These are phyloP conservation scores for Aspergillus tubingensis DNA, from an alignment of 2,329 filamentous ascomycete species.

Conservation along the genomic window DNA sequence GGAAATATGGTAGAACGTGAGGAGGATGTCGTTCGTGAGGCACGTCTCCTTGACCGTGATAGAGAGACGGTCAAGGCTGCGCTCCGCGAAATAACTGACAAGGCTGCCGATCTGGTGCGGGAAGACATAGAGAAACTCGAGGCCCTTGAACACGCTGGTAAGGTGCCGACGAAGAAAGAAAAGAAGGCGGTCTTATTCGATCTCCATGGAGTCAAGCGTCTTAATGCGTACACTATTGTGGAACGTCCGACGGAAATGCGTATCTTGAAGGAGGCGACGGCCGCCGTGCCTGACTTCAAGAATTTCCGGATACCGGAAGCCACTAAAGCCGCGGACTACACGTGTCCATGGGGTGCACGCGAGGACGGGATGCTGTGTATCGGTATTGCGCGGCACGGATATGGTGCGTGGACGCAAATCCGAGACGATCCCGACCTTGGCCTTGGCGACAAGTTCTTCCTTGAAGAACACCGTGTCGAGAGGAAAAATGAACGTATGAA, in stretches of 20 bases:
- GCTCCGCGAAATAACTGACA: slow-evolving; percentile 76
- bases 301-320: slow-evolving; percentile 88
- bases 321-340: slow-evolving; percentile 88
- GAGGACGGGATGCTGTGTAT: slow-evolving; percentile 98
- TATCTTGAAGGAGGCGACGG: slow-evolving; percentile 74
- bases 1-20: slow-evolving; percentile 86
- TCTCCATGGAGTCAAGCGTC: slow-evolving; percentile 86
- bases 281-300: slow-evolving; percentile 64
- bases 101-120: slow-evolving; percentile 67
- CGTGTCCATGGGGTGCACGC: slow-evolving; percentile 84
- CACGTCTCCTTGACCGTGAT: slow-evolving; percentile 80
- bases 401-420: slow-evolving; percentile 93
- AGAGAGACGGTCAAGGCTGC: slow-evolving; percentile 74
- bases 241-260: slow-evolving; percentile 88
- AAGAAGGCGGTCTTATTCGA: slow-evolving; percentile 96
- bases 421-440: slow-evolving; percentile 86
- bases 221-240: slow-evolving; percentile 93
- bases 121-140: slow-evolving; percentile 68
- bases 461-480: slow-evolving; percentile 97
- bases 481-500: slow-evolving; percentile 87
- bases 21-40: slow-evolving; percentile 84
- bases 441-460: slow-evolving; percentile 86
- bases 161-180: slow-evolving; percentile 90
- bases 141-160: slow-evolving; percentile 70
- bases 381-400: slow-evolving; percentile 89